Percentiles rank a stretch among this genome's conserved stretches.
These are phyloP conservation scores for Camelina sativa DNA, from an alignment of 345 rosid species.

Conservation along the genomic window DNA sequence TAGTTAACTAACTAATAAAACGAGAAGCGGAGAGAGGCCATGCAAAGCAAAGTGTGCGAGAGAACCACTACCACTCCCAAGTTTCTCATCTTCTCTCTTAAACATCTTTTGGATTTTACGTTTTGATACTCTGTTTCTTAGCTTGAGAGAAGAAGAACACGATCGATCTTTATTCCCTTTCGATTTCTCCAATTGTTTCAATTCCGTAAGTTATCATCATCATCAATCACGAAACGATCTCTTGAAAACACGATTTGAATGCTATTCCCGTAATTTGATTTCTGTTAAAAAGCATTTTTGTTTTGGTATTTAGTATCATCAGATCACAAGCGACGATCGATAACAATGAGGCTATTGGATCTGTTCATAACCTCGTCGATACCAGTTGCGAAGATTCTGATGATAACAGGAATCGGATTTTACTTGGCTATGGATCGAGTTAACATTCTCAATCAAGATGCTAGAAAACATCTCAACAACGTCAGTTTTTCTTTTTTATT, in stretches of 20 bases:
- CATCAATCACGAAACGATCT: neutral
- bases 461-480: conserved; percentile 63
- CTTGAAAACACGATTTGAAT: neutral
- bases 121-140: conserved; percentile 8
- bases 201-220: conserved; percentile 22
- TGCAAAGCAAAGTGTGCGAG: conserved; percentile 34
- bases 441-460: conserved; percentile 53
- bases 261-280: neutral
- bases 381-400: conserved; percentile 60
- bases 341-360: conserved; percentile 55
- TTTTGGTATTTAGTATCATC: conserved; percentile 19
- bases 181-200: neutral
- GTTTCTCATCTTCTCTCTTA: conserved; percentile 18
- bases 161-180: conserved; percentile 13
- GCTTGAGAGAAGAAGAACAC: neutral
- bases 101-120: conserved; percentile 2
- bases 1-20: conserved; percentile 18
- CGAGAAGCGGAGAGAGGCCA: conserved; percentile 25
- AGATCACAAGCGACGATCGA: neutral
- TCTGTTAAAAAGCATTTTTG: neutral
- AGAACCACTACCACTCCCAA: neutral
- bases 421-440: conserved; percentile 63
- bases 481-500: conserved; percentile 35
- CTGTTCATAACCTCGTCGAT: conserved; percentile 64
- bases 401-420: conserved; percentile 60